phyloP scores from a whole-genome alignment of 768 basidiomycete species.

The Russula foetens region DNA sequence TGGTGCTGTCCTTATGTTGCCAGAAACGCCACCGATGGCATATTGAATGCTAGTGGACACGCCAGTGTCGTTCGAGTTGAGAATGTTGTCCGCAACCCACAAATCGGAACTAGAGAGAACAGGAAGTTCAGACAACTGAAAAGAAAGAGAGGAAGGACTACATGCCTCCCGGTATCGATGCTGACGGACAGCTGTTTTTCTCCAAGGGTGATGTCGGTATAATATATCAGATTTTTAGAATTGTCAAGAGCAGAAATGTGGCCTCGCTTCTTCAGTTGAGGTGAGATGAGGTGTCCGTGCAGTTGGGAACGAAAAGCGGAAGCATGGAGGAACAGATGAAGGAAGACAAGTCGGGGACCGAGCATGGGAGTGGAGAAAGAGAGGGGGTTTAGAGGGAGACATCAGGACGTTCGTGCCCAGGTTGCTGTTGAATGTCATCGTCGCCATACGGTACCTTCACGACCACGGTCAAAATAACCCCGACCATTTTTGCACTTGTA shows the following conservation, averaged over 20 bases:
- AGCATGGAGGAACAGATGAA: background rate
- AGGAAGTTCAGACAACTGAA: background rate
- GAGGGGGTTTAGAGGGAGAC: too few relatives aligned
- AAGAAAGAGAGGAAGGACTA: background rate
- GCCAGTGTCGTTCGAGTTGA: conserved; percentile 32
- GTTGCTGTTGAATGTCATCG: too few relatives aligned
- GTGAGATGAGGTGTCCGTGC: background rate
- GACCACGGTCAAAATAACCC: too few relatives aligned
- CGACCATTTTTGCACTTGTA: too few relatives aligned
- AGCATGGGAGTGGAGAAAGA: background rate
- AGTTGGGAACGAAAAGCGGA: background rate
- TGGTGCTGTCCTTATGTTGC: conserved; percentile 36
- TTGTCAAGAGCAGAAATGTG: conserved; percentile 26
- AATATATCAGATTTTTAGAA: conserved; percentile 30
- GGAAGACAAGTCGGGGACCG: background rate
- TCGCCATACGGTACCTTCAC: too few relatives aligned
- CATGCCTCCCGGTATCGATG: conserved; percentile 42
- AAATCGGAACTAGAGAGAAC: conserved; percentile 49
- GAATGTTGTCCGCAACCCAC: conserved; percentile 44
- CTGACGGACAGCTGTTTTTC: conserved; percentile 27
- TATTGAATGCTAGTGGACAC: conserved; percentile 38
- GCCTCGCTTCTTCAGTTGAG: conserved; percentile 22
- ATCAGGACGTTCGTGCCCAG: too few relatives aligned
- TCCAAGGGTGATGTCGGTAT: conserved; percentile 35
- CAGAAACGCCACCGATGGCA: conserved; percentile 44